Evolutionary conservation across 495 filamentous ascomycete species (phyloP).

Genomic region (Penicillium atrosanguineum): DNA sequence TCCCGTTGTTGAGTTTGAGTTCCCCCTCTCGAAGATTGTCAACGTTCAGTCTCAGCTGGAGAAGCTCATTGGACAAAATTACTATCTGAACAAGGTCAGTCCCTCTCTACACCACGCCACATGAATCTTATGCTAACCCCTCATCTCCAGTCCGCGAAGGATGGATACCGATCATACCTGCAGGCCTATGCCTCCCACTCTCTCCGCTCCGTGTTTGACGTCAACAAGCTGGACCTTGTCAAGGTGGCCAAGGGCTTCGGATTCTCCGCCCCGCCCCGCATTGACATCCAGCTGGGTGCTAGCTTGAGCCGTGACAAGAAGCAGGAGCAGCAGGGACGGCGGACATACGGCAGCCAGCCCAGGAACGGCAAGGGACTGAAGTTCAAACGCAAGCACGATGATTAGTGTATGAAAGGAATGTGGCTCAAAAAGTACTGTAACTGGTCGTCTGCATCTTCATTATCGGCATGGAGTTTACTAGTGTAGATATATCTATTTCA

Average conservation of each 20-base stretch:
- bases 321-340: conserved; percentile 61
- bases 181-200: conserved; percentile 93
- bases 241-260: conserved; percentile 96
- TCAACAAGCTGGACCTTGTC: conserved; percentile 86
- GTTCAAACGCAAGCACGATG: conserved; percentile 46
- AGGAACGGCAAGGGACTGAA: conserved; percentile 41
- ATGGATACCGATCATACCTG: conserved; percentile 78
- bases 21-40: conserved; percentile 85
- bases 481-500: conserved; percentile 33
- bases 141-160: conserved; percentile 57
- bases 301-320: conserved; percentile 90
- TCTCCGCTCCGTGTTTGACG: conserved; percentile 86
- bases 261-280: conserved; percentile 81
- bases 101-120: background rate
- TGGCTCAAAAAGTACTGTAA: conserved; percentile 15
- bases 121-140: conserved; percentile 13
- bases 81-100: conserved; percentile 85
- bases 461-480: conserved; percentile 25
- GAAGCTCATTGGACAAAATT: conserved; percentile 87
- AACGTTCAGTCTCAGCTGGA: conserved; percentile 96
- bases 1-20: conserved; percentile 93
- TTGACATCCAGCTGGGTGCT: conserved; percentile 84
- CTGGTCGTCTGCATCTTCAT: conserved; percentile 26
- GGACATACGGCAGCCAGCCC: conserved; percentile 77
- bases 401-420: conserved; percentile 16